phyloP scores from a whole-genome alignment of 192 early-diverging fungal genomes.

The Coemansia sp. region DNA sequence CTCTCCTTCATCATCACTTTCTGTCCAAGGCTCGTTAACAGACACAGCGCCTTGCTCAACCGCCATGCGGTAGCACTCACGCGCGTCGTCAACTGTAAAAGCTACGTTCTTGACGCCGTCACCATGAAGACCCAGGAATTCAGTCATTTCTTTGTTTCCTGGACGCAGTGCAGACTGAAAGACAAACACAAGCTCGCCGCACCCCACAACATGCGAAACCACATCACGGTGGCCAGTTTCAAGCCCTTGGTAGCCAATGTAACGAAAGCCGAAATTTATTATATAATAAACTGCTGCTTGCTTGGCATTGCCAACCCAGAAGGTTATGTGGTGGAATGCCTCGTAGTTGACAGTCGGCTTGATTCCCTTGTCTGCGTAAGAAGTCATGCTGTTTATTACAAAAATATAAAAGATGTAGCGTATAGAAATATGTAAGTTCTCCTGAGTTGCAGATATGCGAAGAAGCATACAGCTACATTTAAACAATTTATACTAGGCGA shows the following conservation, averaged over 20 bases:
- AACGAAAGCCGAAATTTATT: conserved; percentile 91
- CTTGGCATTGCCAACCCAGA: conserved; percentile 92
- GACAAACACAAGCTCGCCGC: conserved; percentile 79
- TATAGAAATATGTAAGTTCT: neutral
- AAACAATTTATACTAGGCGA: neutral
- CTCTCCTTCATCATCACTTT: conserved; percentile 79
- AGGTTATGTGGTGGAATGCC: conserved; percentile 78
- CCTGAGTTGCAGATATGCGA: no score
- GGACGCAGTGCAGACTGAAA: conserved; percentile 92
- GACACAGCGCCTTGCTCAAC: conserved; percentile 82
- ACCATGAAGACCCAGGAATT: conserved; percentile 76
- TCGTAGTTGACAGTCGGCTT: conserved; percentile 65
- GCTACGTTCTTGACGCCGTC: conserved; percentile 96
- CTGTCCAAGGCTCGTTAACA: conserved; percentile 76
- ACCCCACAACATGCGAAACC: conserved; percentile 82
- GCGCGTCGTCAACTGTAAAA: conserved; percentile 83
- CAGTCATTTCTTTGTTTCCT: conserved; percentile 65
- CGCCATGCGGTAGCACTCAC: conserved; percentile 77
- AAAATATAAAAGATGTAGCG: neutral
- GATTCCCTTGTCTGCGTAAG: conserved; percentile 60
- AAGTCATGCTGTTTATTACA: conserved; percentile 56
- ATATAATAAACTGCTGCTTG: conserved; percentile 93
- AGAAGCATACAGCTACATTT: neutral
- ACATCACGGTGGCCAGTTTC: conserved; percentile 91
- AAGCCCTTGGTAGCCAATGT: conserved; percentile 91